These are phyloP conservation scores for Cladosporium sp. DNA, from an alignment of 2,329 filamentous ascomycete species.

Conservation along the genomic window DNA sequence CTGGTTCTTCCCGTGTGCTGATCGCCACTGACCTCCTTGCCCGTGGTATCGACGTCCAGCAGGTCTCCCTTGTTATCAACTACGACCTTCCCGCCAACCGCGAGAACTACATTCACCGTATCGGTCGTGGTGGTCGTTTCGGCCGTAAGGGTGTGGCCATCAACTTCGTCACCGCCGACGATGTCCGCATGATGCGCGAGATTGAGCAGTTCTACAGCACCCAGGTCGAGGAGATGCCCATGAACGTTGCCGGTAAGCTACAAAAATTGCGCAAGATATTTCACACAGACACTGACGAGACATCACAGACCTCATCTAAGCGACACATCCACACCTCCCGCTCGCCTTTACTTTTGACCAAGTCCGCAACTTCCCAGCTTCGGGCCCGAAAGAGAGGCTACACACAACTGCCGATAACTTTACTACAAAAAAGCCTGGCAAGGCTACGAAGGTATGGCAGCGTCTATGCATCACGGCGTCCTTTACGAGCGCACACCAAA, in stretches of 20 bases:
- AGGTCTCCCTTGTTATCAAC: conserved; percentile 97
- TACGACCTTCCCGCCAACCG: conserved; percentile 97
- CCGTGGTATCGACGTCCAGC: conserved; percentile 97
- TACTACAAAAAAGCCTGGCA: conserved; percentile 5
- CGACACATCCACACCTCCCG: conserved; percentile 16
- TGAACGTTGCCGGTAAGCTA: conserved; percentile 68
- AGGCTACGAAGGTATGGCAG: conserved; percentile 20
- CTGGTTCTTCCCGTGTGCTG: conserved; percentile 91
- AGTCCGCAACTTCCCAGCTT: conserved; percentile 19
- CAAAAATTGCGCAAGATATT: neutral
- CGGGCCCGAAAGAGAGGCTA: conserved; percentile 1
- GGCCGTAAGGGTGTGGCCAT: conserved; percentile 98
- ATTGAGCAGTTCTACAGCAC: conserved; percentile 99
- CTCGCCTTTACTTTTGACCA: conserved; percentile 17
- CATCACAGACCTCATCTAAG: conserved; percentile 37
- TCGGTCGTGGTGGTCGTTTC: conserved; percentile 91
- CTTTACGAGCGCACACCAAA: conserved; percentile 21
- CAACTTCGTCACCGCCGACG: conserved; percentile 98
- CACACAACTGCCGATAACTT: conserved; percentile 8
- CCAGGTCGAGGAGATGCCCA: conserved; percentile 99
- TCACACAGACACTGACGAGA: conserved; percentile 35
- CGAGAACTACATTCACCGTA: conserved; percentile 99
- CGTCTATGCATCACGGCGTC: conserved; percentile 27
- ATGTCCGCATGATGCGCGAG: conserved; percentile 97
- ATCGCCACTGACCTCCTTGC: conserved; percentile 99